Conservation (phyloP, 2,329 filamentous ascomycete species). For the Bipolaris sorokiniana region DNA sequence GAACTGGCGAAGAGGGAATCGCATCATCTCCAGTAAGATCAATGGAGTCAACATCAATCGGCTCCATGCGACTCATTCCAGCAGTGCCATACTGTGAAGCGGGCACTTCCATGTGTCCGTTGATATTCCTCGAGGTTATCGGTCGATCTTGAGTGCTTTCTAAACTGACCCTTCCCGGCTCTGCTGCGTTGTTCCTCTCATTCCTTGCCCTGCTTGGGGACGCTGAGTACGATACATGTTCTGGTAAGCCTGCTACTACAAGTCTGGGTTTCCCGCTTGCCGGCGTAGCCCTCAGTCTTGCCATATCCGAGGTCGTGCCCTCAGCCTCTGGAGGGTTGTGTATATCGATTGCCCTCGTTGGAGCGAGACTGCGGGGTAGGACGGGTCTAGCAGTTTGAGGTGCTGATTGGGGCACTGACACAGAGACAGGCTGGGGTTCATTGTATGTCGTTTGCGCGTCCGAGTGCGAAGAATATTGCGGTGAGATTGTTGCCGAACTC, state of each 20-base stretch:
- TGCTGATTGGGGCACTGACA: constrained; percentile 20
- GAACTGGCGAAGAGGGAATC: constrained; percentile 24
- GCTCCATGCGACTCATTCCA: constrained; percentile 18
- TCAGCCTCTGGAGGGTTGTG: constrained; percentile 26
- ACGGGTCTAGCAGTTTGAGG: constrained; percentile 22
- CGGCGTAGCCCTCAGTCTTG: constrained; percentile 52
- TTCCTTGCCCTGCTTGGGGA: constrained; percentile 8
- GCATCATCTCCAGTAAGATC: constrained; percentile 45
- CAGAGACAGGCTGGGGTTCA: constrained; percentile 21
- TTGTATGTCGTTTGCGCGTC: constrained; percentile 26
- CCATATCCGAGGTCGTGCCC: constrained; percentile 47
- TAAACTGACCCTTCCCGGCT: background rate
- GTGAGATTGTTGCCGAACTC: constrained; percentile 30
- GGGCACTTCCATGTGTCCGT: constrained; percentile 16
- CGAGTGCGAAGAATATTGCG: constrained; percentile 18
- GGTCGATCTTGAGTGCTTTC: constrained; percentile 6
- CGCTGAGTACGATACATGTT: constrained; percentile 15
- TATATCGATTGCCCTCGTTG: constrained; percentile 34
- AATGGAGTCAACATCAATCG: constrained; percentile 42
- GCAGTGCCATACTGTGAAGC: constrained; percentile 6
- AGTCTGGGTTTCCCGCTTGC: constrained; percentile 50
- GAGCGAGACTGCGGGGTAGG: constrained; percentile 27
- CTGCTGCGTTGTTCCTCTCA: constrained; percentile 1
- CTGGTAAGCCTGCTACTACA: constrained; percentile 36
- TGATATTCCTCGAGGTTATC: constrained; percentile 1